Percentiles rank a stretch among this genome's conserved stretches.
These are phyloP conservation scores for Chimonanthus praecox DNA, from an alignment of 164 flowering plant species.

Conservation along the genomic window DNA sequence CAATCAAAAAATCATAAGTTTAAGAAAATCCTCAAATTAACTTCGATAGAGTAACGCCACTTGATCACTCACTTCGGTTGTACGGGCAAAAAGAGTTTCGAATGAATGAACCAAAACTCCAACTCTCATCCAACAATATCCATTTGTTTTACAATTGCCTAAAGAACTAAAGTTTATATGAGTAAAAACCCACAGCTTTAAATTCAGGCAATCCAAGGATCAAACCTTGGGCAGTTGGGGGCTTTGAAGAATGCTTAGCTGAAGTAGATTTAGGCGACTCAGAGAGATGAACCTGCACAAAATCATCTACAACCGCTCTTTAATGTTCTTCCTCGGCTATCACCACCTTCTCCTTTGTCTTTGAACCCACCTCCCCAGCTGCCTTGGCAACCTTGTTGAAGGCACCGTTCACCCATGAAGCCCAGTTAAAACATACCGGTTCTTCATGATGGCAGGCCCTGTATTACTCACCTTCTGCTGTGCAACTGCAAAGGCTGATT, in stretches of 20 bases:
- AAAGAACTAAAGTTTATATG: too few relatives aligned
- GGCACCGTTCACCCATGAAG: constrained; percentile 85
- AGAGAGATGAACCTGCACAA: constrained; percentile 47
- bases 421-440: constrained; percentile 65
- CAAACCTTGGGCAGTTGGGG: constrained; percentile 46
- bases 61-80: too few relatives aligned
- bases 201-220: constrained; percentile 38
- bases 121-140: too few relatives aligned
- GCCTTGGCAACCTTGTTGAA: constrained; percentile 80
- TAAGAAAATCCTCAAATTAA: too few relatives aligned
- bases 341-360: constrained; percentile 70
- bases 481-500: constrained; percentile 80
- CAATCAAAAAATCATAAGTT: too few relatives aligned
- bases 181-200: background rate
- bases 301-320: constrained; percentile 52
- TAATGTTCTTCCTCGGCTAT: constrained; percentile 58
- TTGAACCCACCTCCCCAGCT: constrained; percentile 82
- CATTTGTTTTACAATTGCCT: too few relatives aligned
- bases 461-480: constrained; percentile 76
- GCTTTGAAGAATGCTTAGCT: constrained; percentile 33
- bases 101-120: too few relatives aligned
- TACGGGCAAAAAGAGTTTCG: too few relatives aligned
- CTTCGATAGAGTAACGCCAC: too few relatives aligned
- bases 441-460: constrained; percentile 89
- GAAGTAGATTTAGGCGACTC: constrained; percentile 46